Evolutionary conservation across 495 filamentous ascomycete genomes (phyloP), one percentile per base, ranked within the genome.

Genomic region (Penicillium argentinense): DNA sequence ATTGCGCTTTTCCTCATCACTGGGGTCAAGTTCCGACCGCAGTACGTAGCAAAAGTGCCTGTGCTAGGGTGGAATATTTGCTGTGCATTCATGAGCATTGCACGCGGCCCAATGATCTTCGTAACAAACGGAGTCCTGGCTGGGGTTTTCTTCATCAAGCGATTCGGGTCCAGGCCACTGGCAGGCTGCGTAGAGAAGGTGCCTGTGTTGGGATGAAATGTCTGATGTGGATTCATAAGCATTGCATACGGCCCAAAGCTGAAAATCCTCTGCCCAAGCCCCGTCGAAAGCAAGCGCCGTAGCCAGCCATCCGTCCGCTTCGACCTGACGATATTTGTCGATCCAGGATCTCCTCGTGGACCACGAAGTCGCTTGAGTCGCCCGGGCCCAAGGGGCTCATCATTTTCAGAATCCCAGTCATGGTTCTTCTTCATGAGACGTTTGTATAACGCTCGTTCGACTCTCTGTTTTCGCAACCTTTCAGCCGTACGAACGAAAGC

Each of bases 141-240:
- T 21, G 7, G 14, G 17, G 18, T 8, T 22, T 8, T 39, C 12
- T 3, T 22, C n/a, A 39, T 39, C n/a, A n/a, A n/a, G n/a, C n/a
- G n/a, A n/a, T n/a, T n/a, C n/a, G n/a, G n/a, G n/a, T n/a, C n/a
- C n/a, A n/a, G n/a, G n/a, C n/a, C n/a, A n/a, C n/a, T n/a, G n/a
- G n/a, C n/a, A n/a, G n/a, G n/a, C n/a, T 21, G 17, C 39, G 71
- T 71, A 4, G 63, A 62, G 47, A 78, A 81, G 7, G 75, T 81
- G 12, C 77, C 75, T 29, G 51, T 69, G 5, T 39, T 32, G 2
- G 55, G 14, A 43, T 78, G 59, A 49, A 77, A 76, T 3, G 39
- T 33, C 27, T 78, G 72, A 17, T 51, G 54, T 5, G 76, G 69
- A 42, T 74, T 67, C 69, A 78, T 36, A 2, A 36, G 7, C 14